Evolutionary conservation across 257 asterid genomes (phyloP), one percentile per base, ranked within the genome.

Genomic region (Buddleja alternifolia): DNA sequence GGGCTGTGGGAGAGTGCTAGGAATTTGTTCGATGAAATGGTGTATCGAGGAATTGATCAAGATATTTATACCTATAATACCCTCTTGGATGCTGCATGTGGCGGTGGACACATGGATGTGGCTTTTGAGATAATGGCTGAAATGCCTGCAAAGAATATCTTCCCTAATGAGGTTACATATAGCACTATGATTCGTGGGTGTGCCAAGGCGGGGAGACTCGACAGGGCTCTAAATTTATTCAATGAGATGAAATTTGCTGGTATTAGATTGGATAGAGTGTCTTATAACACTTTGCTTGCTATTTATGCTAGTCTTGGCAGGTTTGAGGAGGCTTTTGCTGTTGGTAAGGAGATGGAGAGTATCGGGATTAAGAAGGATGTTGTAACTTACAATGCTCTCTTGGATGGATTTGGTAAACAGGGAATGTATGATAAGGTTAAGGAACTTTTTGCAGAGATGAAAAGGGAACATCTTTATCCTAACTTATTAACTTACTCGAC

Each of bases 141-240:
- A 73, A 90, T 93, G 97, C 82, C 82, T 10, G 60, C 80, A 0
- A 93, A 85, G 79, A 80, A 80, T 72, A 67, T 90, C 17, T 47
- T 81, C 16, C 99, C 97, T 10, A 93, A 93, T 73, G 91, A 89
- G 79, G 94, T 93, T 34, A 93, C 97, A 0, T 90, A 88, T 39
- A 93, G 96, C 77, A 93, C 95, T 10, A 80, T 90, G 89, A 86
- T 93, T 45, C 91, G 96, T 5, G 99, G 99, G 58, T 93, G 96
- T 87, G 97, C 96, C 20, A 93, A 88, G 81, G 82, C 77, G 0
- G 95, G 95, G 64, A 85, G 79, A 45, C 69, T 90, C 51, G 97
- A 93, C 45, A 76, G 80, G 66, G 97, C 97, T 0, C 53, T 93
- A 68, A 81, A 77, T 61, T 84, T 93, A 72, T 93, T 93, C 68